Percentiles rank a stretch among this genome's conserved stretches.
Conservation (phyloP, 306 rosid genomes). For the Trichosanthes cucumerina region DNA sequence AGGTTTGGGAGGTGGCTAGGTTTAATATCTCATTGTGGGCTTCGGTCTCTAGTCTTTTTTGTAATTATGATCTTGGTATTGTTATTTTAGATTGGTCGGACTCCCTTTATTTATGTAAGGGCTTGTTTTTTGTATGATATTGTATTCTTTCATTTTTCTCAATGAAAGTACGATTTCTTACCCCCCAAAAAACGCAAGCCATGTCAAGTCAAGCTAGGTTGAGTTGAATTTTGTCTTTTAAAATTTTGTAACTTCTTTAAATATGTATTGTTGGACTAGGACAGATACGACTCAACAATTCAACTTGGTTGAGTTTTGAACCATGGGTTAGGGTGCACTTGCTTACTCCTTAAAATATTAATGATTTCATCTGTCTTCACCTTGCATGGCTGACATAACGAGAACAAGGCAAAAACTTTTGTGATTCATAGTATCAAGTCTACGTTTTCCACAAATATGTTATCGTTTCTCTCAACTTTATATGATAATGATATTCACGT, state of each 20-base stretch:
- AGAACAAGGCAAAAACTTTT: neutral
- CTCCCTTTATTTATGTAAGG: neutral
- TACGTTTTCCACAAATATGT: neutral
- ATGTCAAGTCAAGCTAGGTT: neutral
- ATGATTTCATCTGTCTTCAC: neutral
- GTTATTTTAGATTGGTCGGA: neutral
- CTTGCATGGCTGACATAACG: neutral
- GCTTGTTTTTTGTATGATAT: neutral
- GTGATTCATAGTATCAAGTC: neutral
- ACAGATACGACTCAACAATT: neutral
- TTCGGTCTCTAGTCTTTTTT: neutral
- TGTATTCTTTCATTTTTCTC: neutral
- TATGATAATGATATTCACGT: conserved; percentile 5
- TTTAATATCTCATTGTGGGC: neutral
- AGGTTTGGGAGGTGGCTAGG: neutral
- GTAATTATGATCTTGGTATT: neutral
- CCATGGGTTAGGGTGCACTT: neutral
- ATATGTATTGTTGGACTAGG: neutral
- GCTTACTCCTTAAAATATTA: neutral
- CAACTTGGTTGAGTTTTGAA: neutral
- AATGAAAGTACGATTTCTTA: no score
- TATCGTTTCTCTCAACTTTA: neutral
- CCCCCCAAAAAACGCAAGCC: neutral
- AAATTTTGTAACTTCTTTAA: neutral
- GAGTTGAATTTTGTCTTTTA: neutral